Base-by-base conservation (phyloP, 352 stramenopile genomes). In the Phytopythium vexans region DNA sequence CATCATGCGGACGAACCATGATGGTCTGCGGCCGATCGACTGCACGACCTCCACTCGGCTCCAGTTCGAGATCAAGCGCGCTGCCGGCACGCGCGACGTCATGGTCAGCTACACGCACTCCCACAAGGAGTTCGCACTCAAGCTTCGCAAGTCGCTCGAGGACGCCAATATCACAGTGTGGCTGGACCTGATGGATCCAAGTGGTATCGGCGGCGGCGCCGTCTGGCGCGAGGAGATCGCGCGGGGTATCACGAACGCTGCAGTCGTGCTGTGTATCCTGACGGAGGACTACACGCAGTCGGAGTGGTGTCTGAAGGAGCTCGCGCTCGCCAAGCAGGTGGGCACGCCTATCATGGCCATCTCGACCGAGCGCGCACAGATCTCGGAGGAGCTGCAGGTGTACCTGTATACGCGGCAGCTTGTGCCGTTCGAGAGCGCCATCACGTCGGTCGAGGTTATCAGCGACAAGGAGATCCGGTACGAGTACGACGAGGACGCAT, bases 371-470 rank as follows among this genome's bases (percentile, higher is more conserved):
- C 60, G 82, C 40, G 65, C 78, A 0, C 65, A 72, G 14, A 84
- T 93, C 35, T 89, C 81, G 1, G 82, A 93, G 61, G 82, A 93
- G n/a, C 56, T 93, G 8, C 82, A 93, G 41, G 82, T 93, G 38
- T 93, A 93, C 47, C 54, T 93, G 58, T 93, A 93, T 61, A 91
- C 82, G 7, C 65, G 82, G 4, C 82, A 93, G 56, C 86, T 90
- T 41, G 75, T 93, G 10, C 82, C 82, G 7, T 93, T 93, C 51
- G 80, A 93, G 45, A 60, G 59, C 4, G 77, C 80, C 5, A 91
- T 93, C 52, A 71, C 68, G 31, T 66, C 54, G 2, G 53, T 89
- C 15, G 58, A 89, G 27, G 62, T 74, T 3, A 51, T 74, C 0
- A 75, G 62, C 36, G 62, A 64, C 7, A 67, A 60, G 65, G 66